These are phyloP conservation scores for Dictyostelium citrinum DNA, from an alignment of 78 protist species.

Conservation along the genomic window DNA sequence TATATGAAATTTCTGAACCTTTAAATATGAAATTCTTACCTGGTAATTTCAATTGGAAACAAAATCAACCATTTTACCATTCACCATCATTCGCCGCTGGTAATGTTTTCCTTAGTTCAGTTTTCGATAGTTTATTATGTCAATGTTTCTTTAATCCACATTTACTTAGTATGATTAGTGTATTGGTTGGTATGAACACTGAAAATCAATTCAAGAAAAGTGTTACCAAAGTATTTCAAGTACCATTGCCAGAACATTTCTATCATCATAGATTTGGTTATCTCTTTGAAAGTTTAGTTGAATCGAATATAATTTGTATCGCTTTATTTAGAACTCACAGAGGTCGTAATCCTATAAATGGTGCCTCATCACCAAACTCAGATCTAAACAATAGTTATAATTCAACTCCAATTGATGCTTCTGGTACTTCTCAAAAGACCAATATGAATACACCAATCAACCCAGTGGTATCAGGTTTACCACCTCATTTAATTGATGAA, in stretches of 20 bases:
- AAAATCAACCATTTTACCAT: constrained; percentile 27
- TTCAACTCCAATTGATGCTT: neutral
- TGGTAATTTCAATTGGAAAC: constrained; percentile 49
- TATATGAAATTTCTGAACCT: constrained; percentile 53
- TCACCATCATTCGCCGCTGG: constrained; percentile 64
- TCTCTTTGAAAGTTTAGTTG: constrained; percentile 22
- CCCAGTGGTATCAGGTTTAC: neutral
- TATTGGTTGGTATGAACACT: constrained; percentile 35
- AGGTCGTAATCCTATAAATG: neutral
- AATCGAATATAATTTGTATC: constrained; percentile 38
- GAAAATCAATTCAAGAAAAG: neutral
- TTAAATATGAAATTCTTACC: constrained; percentile 43
- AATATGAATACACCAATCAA: neutral
- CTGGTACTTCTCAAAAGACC: neutral
- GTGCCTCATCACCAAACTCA: neutral
- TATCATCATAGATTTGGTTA: constrained; percentile 58
- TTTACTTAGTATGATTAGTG: neutral
- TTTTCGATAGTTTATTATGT: constrained; percentile 52
- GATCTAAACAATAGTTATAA: neutral
- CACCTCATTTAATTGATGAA: neutral
- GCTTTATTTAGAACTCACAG: constrained; percentile 24
- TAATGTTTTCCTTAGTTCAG: constrained; percentile 40
- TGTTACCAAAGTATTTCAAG: constrained; percentile 29
- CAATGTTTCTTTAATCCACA: constrained; percentile 71
- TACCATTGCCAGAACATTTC: constrained; percentile 21